phyloP scores from a whole-genome alignment of 345 rosid genomes.

The Aquilaria sinensis region DNA sequence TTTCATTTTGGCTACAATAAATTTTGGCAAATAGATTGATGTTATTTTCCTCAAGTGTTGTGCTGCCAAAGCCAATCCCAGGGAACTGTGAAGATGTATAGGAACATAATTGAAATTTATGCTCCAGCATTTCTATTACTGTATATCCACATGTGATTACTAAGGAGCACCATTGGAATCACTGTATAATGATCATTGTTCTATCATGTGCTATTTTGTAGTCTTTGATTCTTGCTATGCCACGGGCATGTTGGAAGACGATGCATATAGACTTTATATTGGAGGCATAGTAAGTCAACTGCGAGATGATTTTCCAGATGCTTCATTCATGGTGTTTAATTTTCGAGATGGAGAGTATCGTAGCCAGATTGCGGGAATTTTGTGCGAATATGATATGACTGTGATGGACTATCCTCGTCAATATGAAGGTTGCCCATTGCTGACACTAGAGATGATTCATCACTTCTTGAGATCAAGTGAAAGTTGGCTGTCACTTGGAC shows the following conservation, averaged over 20 bases:
- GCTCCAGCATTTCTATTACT: not conserved
- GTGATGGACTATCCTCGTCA: slow-evolving; percentile 80
- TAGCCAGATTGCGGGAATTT: slow-evolving; percentile 43
- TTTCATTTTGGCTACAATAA: too few species aligned
- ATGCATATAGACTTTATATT: slow-evolving; percentile 43
- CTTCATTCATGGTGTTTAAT: slow-evolving; percentile 76
- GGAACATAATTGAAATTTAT: too few species aligned
- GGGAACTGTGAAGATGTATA: too few species aligned
- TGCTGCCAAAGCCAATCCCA: too few species aligned
- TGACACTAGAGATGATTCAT: slow-evolving; percentile 58
- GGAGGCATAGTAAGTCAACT: slow-evolving; percentile 53
- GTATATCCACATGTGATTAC: not conserved
- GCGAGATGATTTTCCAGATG: slow-evolving; percentile 44
- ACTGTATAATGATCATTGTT: slow-evolving; percentile 6
- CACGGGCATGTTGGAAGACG: slow-evolving; percentile 41
- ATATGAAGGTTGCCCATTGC: slow-evolving; percentile 71
- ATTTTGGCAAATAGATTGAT: too few species aligned
- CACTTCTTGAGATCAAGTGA: slow-evolving; percentile 69
- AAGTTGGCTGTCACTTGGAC: slow-evolving; percentile 60
- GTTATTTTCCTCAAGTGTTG: too few species aligned
- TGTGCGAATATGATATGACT: slow-evolving; percentile 66
- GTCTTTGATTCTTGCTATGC: slow-evolving; percentile 71
- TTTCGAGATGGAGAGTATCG: slow-evolving; percentile 51
- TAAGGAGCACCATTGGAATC: too few species aligned
- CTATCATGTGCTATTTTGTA: slow-evolving; percentile 18